Evolutionary conservation across 2,329 filamentous ascomycete genomes (phyloP).

Genomic region (Esteya vermicola): DNA sequence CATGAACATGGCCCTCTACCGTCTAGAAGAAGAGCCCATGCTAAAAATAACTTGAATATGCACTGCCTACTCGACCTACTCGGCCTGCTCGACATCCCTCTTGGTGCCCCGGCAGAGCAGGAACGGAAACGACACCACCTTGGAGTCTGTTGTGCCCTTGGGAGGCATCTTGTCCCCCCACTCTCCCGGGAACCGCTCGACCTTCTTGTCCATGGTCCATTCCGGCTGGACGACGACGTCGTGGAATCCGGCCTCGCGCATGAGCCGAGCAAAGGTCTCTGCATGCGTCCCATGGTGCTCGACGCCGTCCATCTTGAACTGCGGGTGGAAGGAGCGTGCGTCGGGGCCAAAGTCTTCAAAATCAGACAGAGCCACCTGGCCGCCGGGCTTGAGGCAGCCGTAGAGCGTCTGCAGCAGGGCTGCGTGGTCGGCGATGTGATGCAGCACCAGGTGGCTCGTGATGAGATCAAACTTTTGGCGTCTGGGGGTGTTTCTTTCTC

Average conservation of each 20-base stretch:
- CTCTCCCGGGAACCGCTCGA: conserved; percentile 30
- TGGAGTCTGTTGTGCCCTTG: conserved; percentile 13
- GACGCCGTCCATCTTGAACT: conserved; percentile 35
- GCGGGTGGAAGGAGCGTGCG: conserved; percentile 36
- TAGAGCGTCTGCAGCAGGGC: conserved; percentile 28
- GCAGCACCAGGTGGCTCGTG: conserved; percentile 37
- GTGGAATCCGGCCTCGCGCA: conserved; percentile 31
- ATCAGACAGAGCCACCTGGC: conserved; percentile 37
- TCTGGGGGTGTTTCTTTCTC: conserved; percentile 17
- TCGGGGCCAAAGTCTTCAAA: conserved; percentile 41
- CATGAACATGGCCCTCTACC: no score
- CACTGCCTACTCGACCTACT: no score
- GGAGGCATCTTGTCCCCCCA: conserved; percentile 19
- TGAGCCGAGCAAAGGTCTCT: conserved; percentile 23
- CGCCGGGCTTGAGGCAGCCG: conserved; percentile 31
- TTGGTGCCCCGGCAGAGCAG: conserved; percentile 22
- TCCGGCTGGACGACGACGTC: conserved; percentile 31
- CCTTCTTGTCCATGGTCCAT: conserved; percentile 33
- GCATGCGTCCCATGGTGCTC: conserved; percentile 36
- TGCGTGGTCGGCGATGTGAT: conserved; percentile 34
- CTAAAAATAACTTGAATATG: no score
- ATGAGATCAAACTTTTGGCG: conserved; percentile 33
- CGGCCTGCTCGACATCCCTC: not conserved
- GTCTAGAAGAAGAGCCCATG: no score
- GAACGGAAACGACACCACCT: conserved; percentile 22